Base-by-base conservation (phyloP, 805 yeast genomes). In the Wickerhamiella hasegawae region DNA sequence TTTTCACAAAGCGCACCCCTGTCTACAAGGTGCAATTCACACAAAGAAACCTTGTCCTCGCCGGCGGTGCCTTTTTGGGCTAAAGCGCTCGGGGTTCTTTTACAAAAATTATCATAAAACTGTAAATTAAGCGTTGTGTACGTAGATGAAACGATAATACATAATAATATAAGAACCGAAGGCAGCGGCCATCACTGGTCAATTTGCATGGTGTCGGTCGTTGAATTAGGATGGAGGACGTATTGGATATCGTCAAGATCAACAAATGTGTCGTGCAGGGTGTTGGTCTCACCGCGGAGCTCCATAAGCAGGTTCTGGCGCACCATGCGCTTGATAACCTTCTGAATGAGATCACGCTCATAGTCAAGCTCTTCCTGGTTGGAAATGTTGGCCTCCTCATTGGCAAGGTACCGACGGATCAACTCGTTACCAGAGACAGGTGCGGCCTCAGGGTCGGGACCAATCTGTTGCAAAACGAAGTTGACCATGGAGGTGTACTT, bases 11-110 rank as follows among this genome's bases (percentile, higher is more conserved):
- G 58, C 76, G 76, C 56, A 84, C 96, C 0, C 94, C 96, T 3
- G 90, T 90, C 19, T 90, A 77, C 60, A 82, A 81, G 48, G 93
- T 90, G 24, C 84, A 78, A 49, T 87, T 90, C 53, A 87, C 97
- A 1, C 66, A 93, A 54, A 65, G 94, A 40, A 90, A 90, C 58
- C 59, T 90, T 45, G 85, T 94, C 47, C 65, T 90, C 25, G 94
- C 95, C 0, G 96, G 82, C 18, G 97, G 98, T 35, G 90, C 90
- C 3, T 83, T 78, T 48, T 56, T 59, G 43, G 72, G 69, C 3
- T 53, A 36, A 17, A 25, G 8, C 11, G n/a, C n/a, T n/a, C n/a
- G n/a, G n/a, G n/a, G n/a, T n/a, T n/a, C n/a, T n/a, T n/a, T n/a
- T n/a, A n/a, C 11, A 22, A 22, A 22, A 8, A 8, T 9, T 22